Evolutionary conservation across 1,284 basidiomycete species (phyloP), one percentile per base, ranked within the genome.

Genomic region (Puccinia polysora): DNA sequence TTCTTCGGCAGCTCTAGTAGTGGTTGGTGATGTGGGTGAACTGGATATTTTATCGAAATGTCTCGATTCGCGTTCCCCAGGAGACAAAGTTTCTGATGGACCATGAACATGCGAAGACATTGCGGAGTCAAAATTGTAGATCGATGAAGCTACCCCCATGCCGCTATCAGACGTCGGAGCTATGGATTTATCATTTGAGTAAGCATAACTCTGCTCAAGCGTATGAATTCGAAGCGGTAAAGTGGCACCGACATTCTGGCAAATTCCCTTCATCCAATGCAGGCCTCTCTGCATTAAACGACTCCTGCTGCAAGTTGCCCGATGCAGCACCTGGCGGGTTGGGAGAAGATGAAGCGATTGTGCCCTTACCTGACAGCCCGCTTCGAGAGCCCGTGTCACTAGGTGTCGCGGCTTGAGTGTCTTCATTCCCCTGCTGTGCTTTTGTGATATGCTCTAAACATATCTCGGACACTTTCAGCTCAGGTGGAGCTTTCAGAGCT

Each of bases 401-500:
- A n/a, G 56, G 30, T 49, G 45, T 34, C 4, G 43, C 45, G 23
- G 20, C 67, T 49, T n/a, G 55, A 43, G 30, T 25, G 1, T 32
- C 55, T 1, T 43, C 52, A 40, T 25, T 8, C 12, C 28, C 30
- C n/a, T 28, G 18, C 36, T 52, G 45, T 34, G 62, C 47, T 18
- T 65, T 65, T 32, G 25, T 36, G 62, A 65, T 65, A 47, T 65
- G 62, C 62, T 65, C 62, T n/a, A 65, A 53, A 30, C 3, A 65
- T 18, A 65, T 65, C 47, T 65, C 62, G 20, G 68, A 53, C 7
- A 50, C 45, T 38, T 50, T 60, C 23, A 45, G 25, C 18, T 71
- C 58, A 40, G 43, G 43, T 23, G 56, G 56, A 60, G 75, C 76
- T 71, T 45, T 72, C 76, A 77, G 30, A 32, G 69, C 47, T 45